Evolutionary conservation across 2,329 filamentous ascomycete genomes (phyloP).

Genomic region (Leptographium procerum): DNA sequence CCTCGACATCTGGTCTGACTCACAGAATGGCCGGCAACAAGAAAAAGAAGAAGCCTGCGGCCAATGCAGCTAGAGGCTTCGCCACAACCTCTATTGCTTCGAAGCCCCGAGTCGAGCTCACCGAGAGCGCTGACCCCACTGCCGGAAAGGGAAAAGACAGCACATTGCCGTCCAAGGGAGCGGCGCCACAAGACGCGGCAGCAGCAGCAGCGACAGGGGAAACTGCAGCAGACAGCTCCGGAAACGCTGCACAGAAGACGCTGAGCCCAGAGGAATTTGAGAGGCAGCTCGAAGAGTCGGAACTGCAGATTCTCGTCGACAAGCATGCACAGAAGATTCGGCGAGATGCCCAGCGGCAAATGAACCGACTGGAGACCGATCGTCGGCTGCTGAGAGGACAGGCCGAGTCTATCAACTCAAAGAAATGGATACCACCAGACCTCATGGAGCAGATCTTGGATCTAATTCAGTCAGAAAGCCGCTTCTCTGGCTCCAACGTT

Average conservation of each 20-base stretch:
- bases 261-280: conserved; percentile 84
- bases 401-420: conserved; percentile 58
- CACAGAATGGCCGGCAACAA: conserved; percentile 57
- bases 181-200: not conserved
- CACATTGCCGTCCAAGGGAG: not conserved
- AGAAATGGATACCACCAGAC: conserved; percentile 72
- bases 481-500: conserved; percentile 41
- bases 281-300: conserved; percentile 76
- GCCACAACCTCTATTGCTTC: conserved; percentile 88
- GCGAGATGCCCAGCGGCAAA: conserved; percentile 67
- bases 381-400: conserved; percentile 70
- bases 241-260: conserved; percentile 26
- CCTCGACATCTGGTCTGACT: not conserved
- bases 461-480: conserved; percentile 55
- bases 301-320: conserved; percentile 78
- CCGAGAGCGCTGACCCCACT: conserved; percentile 21
- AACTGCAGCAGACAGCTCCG: conserved; percentile 9
- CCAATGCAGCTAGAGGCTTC: conserved; percentile 84
- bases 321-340: conserved; percentile 69
- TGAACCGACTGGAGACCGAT: conserved; percentile 71
- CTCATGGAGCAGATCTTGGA: conserved; percentile 67
- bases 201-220: conserved; percentile 15
- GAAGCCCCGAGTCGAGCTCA: conserved; percentile 56
- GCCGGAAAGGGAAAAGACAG: conserved; percentile 8
- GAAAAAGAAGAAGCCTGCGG: conserved; percentile 85